Base-by-base conservation (phyloP, 2,329 filamentous ascomycete genomes). In the Hymenoscyphus scutula region DNA sequence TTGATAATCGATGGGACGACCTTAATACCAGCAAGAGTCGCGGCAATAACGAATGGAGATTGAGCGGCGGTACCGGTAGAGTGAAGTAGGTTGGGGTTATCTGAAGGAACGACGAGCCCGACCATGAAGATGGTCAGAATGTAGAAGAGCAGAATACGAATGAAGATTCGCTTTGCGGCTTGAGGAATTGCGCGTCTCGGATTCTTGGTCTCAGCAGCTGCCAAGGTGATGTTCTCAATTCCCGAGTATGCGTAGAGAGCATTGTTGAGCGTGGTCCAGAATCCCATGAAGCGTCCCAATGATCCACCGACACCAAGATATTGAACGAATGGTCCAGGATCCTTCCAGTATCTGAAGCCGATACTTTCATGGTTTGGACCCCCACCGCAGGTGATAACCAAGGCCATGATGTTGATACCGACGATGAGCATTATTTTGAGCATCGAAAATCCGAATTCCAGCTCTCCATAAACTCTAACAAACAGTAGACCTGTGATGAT, bases 1-100 rank as follows among this genome's bases (percentile, higher is more conserved):
- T 94, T 94, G 75, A 94, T 88, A 59, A 94, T 83, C 7, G 85
- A 86, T 0, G 89, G 87, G 3, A 93, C 83, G 3, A 83, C 87
- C 8, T 80, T 81, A 62, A 93, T 87, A 0, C 87, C 86, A 1
- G 89, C 89, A 23, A 84, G 82, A 10, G 82, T 80, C 48, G 89
- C 86, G 19, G 89, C 90, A 66, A 93, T 90, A 62, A 93, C 89
- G 70, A 88, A 91, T 13, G 88, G 89, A 2, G 75, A 79, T 69
- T 83, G 78, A 1, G 82, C 81, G 7, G 82, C 80, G 56, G 77
- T 73, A 69, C 80, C 75, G 1, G 65, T 69, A 3, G 65, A 68
- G 5, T 32, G 55, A 34, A 88, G 79, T 19, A 72, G 64, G 25
- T 79, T 72, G 0, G 72, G 67, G 63, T 87, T 82, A 41, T 82